phyloP scores from a whole-genome alignment of 176 grass and related monocot species.

The Aegilops speltoides region DNA sequence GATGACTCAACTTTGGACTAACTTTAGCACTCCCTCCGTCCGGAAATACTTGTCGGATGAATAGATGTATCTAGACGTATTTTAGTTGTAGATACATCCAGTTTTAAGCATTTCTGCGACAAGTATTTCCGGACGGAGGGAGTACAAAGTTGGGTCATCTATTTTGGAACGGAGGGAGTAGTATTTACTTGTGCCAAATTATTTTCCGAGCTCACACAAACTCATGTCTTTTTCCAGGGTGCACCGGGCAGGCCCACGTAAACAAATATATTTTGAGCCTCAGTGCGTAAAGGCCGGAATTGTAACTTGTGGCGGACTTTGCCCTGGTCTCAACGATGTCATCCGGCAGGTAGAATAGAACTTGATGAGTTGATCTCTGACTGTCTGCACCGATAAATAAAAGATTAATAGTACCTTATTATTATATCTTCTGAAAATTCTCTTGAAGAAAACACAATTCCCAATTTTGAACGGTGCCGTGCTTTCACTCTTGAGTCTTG shows the following conservation, averaged over 20 bases:
- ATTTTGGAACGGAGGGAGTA: too few species aligned
- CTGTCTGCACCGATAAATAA: conserved; percentile 10
- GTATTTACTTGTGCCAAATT: not conserved
- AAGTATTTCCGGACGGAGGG: too few species aligned
- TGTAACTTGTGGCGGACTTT: conserved; percentile 89
- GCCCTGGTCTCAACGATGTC: conserved; percentile 97
- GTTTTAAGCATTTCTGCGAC: too few species aligned
- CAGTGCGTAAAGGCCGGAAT: conserved; percentile 87
- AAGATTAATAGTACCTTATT: not conserved
- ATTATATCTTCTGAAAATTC: conserved; percentile 12
- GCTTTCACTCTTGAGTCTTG: conserved; percentile 36
- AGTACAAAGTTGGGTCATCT: too few species aligned
- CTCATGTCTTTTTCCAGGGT: conserved; percentile 68
- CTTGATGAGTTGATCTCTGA: not conserved
- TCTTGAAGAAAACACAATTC: conserved; percentile 23
- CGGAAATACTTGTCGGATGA: too few species aligned
- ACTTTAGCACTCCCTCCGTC: too few species aligned
- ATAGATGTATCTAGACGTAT: too few species aligned
- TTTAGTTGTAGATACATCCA: too few species aligned
- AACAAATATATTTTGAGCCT: conserved; percentile 95
- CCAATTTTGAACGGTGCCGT: not conserved
- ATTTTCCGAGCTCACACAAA: not conserved
- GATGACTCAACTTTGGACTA: too few species aligned
- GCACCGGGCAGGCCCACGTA: conserved; percentile 83
- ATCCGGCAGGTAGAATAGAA: conserved; percentile 72